Evolutionary conservation across 352 stramenopile genomes (phyloP).

Genomic region (Lagenidium giganteum): DNA sequence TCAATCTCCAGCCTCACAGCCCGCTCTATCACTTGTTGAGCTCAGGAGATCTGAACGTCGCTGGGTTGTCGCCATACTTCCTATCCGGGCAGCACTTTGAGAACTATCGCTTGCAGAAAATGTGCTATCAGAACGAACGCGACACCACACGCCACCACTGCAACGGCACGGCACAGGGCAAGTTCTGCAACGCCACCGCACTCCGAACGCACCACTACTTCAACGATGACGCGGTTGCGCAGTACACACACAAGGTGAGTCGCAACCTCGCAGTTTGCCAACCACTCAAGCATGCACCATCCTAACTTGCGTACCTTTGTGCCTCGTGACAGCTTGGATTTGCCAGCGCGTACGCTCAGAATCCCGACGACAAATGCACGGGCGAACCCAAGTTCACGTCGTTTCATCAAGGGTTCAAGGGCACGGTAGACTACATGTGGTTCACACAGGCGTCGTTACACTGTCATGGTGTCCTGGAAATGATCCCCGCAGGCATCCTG

Average conservation of each 20-base stretch:
- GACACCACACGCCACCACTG: too few relatives aligned
- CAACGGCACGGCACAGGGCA: too few relatives aligned
- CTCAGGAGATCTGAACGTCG: slow-evolving; percentile 25
- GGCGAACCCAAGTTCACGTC: slow-evolving; percentile 54
- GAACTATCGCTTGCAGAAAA: too few relatives aligned
- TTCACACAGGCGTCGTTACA: slow-evolving; percentile 29
- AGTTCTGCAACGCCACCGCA: too few relatives aligned
- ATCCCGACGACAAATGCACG: slow-evolving; percentile 23
- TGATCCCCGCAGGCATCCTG: slow-evolving; percentile 29
- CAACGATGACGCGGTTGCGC: too few relatives aligned
- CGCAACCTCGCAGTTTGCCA: too few relatives aligned
- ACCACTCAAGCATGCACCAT: too few relatives aligned
- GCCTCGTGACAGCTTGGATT: slow-evolving; percentile 46
- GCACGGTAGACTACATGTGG: slow-evolving; percentile 55
- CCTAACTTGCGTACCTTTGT: too few relatives aligned
- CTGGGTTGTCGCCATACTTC: slow-evolving; percentile 20
- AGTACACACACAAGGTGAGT: too few relatives aligned
- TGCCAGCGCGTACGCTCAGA: slow-evolving; percentile 41
- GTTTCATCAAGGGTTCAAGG: slow-evolving; percentile 37
- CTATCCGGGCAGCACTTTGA: slow-evolving; percentile 38
- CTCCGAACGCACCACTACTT: too few relatives aligned
- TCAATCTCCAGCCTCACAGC: slow-evolving; percentile 47
- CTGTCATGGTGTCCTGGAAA: slow-evolving; percentile 45
- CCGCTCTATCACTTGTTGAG: slow-evolving; percentile 44
- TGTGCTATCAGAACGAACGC: too few relatives aligned